phyloP scores from a whole-genome alignment of 1,284 basidiomycete species.

The Schizophyllum commune region DNA sequence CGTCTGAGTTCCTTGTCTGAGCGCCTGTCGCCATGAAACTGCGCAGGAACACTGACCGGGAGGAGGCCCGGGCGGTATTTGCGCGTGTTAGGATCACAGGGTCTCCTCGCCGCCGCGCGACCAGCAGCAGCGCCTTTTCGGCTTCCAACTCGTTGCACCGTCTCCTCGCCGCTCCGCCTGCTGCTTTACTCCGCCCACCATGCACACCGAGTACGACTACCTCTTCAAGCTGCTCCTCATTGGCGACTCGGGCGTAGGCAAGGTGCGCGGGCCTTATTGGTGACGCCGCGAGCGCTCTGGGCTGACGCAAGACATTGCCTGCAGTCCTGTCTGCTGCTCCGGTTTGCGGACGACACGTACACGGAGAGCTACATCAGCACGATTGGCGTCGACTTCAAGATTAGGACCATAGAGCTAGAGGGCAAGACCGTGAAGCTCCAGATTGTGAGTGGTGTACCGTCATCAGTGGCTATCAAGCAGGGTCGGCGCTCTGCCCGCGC shows the following conservation, averaged over 20 bases:
- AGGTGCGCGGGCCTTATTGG: conserved; percentile 42
- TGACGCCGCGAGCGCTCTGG: conserved; percentile 10
- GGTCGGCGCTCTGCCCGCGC: too few species aligned
- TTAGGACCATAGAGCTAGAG: conserved; percentile 98
- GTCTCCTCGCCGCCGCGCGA: background rate
- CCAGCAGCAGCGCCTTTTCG: background rate
- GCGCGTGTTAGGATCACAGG: background rate
- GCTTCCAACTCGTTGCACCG: background rate
- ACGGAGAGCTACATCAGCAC: conserved; percentile 99
- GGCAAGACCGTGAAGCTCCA: conserved; percentile 99
- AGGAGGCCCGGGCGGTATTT: background rate
- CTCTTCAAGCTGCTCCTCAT: conserved; percentile 96
- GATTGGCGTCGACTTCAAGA: conserved; percentile 99
- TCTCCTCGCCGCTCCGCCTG: background rate
- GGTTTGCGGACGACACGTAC: conserved; percentile 99
- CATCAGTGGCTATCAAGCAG: background rate
- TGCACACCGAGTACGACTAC: conserved; percentile 95
- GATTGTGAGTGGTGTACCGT: conserved; percentile 65
- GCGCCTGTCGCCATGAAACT: background rate
- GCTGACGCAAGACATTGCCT: conserved; percentile 13
- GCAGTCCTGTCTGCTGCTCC: conserved; percentile 93
- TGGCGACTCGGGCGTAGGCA: conserved; percentile 94
- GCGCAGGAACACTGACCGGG: background rate
- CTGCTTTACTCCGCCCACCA: conserved; percentile 25
- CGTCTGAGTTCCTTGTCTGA: background rate